phyloP scores from a whole-genome alignment of 2,329 filamentous ascomycete species.

The Sphaerulina musiva region DNA sequence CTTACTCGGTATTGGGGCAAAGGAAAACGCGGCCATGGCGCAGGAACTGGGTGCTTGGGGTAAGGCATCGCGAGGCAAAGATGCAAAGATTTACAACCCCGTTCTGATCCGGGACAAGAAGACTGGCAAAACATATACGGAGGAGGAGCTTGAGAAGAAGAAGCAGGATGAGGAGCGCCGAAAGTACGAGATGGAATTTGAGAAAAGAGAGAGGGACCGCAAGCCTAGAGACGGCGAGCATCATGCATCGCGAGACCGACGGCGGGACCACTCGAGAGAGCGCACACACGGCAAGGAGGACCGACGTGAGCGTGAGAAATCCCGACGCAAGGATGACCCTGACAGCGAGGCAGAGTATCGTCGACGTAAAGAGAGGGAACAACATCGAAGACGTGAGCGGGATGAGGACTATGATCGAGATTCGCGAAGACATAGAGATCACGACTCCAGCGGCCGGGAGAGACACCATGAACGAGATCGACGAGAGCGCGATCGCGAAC shows the following conservation, averaged over 20 bases:
- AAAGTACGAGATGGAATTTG: slow-evolving; percentile 40
- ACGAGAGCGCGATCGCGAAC: slow-evolving; percentile 15
- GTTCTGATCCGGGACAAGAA: slow-evolving; percentile 55
- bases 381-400: slow-evolving; percentile 17
- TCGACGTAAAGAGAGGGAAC: slow-evolving; percentile 28
- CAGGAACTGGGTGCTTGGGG: slow-evolving; percentile 78
- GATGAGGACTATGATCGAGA: slow-evolving; percentile 15
- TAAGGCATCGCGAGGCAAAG: slow-evolving; percentile 52
- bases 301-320: slow-evolving; percentile 18
- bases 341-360: slow-evolving; percentile 27
- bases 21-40: slow-evolving; percentile 58
- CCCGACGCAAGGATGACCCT: slow-evolving; percentile 18
- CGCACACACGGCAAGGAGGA: slow-evolving; percentile 15
- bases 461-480: slow-evolving; percentile 18
- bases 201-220: slow-evolving; percentile 35
- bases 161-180: slow-evolving; percentile 43
- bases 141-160: slow-evolving; percentile 51
- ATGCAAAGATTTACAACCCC: slow-evolving; percentile 56
- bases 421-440: slow-evolving; percentile 23
- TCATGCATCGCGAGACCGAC: slow-evolving; percentile 14
- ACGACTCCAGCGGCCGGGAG: slow-evolving; percentile 21
- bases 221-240: slow-evolving; percentile 16
- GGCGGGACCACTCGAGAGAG: slow-evolving; percentile 9
- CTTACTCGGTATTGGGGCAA: slow-evolving; percentile 81
- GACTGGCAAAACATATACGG: slow-evolving; percentile 57